Evolutionary conservation across 208 protist species (phyloP).

Genomic region (Wallacemonas collosoma): DNA sequence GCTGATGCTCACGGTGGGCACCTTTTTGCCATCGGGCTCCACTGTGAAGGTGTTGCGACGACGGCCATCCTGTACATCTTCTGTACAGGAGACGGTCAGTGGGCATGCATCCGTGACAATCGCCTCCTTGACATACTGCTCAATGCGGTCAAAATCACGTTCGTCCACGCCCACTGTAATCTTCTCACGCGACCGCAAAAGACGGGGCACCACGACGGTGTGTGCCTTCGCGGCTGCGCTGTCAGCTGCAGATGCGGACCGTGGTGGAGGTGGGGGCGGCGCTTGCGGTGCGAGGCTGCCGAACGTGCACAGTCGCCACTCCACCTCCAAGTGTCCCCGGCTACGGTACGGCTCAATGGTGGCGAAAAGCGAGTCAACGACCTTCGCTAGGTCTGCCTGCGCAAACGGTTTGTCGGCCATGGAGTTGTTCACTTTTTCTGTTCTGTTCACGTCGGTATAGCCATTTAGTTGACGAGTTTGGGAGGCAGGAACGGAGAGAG

Average conservation of each 20-base stretch:
- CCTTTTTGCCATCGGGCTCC: conserved; percentile 24
- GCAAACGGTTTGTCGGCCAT: background rate
- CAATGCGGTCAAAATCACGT: conserved; percentile 11
- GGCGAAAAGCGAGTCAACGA: conserved; percentile 33
- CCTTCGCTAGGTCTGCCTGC: background rate
- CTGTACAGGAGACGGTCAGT: conserved; percentile 18
- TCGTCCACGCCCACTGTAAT: conserved; percentile 10
- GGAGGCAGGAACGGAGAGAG: too few species aligned
- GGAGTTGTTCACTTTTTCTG: background rate
- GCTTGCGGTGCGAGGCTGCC: conserved; percentile 3
- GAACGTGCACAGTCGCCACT: conserved; percentile 66
- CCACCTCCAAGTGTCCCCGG: conserved; percentile 55
- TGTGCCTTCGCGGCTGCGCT: background rate
- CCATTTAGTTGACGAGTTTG: too few species aligned
- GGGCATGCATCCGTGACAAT: background rate
- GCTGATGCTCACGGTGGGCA: conserved; percentile 22
- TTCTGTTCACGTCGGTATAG: too few species aligned
- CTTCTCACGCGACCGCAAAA: conserved; percentile 13
- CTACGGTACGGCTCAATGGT: conserved; percentile 29
- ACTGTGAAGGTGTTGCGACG: conserved; percentile 63
- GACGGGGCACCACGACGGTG: background rate
- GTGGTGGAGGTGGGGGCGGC: background rate
- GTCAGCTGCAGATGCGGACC: background rate
- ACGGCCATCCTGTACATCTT: conserved; percentile 46
- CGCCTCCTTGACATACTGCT: background rate